Evolutionary conservation across 164 flowering plant species (phyloP).

Genomic region (Aristolochia californica): DNA sequence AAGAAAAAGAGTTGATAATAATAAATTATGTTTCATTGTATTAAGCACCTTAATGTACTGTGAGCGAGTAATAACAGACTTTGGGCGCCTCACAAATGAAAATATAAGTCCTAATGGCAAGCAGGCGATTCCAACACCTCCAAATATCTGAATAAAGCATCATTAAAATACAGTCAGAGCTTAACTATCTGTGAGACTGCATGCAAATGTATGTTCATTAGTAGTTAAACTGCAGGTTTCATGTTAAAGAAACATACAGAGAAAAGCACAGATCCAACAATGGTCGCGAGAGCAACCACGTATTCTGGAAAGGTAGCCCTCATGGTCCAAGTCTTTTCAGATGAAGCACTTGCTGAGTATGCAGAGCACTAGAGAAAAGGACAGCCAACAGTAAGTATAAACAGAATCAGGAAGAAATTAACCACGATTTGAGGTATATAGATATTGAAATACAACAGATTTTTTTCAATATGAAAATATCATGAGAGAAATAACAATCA

Average conservation of each 20-base stretch:
- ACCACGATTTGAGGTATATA: too few relatives aligned
- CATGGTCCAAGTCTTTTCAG: constrained; percentile 94
- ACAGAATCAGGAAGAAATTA: neutral
- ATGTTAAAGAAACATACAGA: constrained; percentile 38
- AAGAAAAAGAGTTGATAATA: neutral
- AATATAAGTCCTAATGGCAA: constrained; percentile 82
- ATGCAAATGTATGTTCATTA: neutral
- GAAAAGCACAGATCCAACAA: constrained; percentile 93
- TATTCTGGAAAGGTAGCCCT: constrained; percentile 93
- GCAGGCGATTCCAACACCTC: constrained; percentile 94
- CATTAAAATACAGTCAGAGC: neutral
- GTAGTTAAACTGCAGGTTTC: neutral
- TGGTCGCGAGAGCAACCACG: constrained; percentile 94
- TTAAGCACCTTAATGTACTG: constrained; percentile 85
- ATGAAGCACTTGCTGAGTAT: constrained; percentile 51
- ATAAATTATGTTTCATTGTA: neutral
- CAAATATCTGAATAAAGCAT: constrained; percentile 62
- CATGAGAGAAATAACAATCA: too few relatives aligned
- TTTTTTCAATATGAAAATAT: too few relatives aligned
- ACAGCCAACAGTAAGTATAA: neutral
- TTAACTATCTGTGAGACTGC: neutral
- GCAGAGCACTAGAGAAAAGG: constrained; percentile 68
- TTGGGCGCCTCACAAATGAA: constrained; percentile 87
- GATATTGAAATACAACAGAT: too few relatives aligned
- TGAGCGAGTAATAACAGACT: constrained; percentile 95